phyloP scores from a whole-genome alignment of 2,329 filamentous ascomycete genomes.

The Huntiella abstrusa region DNA sequence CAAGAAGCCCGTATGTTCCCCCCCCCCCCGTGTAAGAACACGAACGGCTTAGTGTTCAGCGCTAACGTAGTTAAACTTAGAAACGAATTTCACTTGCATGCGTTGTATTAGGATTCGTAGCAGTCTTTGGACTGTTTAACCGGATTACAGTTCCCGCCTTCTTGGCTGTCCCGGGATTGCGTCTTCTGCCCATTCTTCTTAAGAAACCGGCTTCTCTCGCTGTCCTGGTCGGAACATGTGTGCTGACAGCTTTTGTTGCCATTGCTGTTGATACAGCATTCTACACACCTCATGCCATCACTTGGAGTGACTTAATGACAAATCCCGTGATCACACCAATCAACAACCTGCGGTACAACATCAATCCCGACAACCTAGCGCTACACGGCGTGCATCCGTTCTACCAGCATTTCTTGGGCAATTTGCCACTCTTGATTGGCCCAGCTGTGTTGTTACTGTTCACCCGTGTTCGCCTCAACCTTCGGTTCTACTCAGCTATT shows the following conservation, averaged over 20 bases:
- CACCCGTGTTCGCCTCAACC: slow-evolving; percentile 34
- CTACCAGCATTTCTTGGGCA: slow-evolving; percentile 57
- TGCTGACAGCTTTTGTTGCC: slow-evolving; percentile 51
- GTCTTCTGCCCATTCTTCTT: slow-evolving; percentile 68
- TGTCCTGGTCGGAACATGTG: slow-evolving; percentile 43
- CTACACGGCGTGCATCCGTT: slow-evolving; percentile 60
- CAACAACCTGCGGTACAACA: slow-evolving; percentile 64
- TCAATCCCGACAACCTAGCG: slow-evolving; percentile 48
- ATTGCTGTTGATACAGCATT: slow-evolving; percentile 73
- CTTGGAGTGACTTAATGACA: slow-evolving; percentile 42
- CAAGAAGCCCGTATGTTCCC: slow-evolving; percentile 56
- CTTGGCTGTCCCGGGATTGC: slow-evolving; percentile 63
- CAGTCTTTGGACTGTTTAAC: slow-evolving; percentile 81
- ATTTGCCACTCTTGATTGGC: slow-evolving; percentile 53
- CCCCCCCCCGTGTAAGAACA: neutral
- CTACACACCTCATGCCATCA: slow-evolving; percentile 46
- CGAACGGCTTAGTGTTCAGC: neutral
- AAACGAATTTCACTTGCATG: slow-evolving; percentile 62
- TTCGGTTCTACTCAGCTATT: slow-evolving; percentile 53
- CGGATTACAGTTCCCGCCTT: slow-evolving; percentile 95
- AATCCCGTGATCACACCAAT: slow-evolving; percentile 56
- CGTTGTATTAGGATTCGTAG: slow-evolving; percentile 58
- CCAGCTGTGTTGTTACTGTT: slow-evolving; percentile 47
- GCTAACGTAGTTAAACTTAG: slow-evolving; percentile 21
- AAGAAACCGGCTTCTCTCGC: slow-evolving; percentile 51